Conservation (phyloP, 208 protist genomes). For the Trypanosoma vivax region DNA sequence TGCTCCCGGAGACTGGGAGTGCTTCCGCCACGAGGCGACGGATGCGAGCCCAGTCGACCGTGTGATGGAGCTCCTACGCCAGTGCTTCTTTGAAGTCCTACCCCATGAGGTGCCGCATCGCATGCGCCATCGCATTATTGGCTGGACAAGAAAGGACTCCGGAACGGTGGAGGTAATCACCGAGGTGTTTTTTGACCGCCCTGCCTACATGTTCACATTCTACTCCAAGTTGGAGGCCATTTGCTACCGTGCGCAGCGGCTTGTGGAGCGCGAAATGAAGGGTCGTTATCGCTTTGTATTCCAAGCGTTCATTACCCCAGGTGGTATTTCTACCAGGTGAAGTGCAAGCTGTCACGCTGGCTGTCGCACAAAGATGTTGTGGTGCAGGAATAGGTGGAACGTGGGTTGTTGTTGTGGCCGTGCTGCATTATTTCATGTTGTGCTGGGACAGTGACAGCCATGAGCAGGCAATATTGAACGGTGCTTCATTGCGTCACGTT, state of each 20-base stretch:
- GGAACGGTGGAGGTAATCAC: constrained; percentile 82
- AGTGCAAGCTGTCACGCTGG: too few species aligned
- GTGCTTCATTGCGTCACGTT: too few species aligned
- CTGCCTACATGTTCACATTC: constrained; percentile 89
- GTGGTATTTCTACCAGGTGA: constrained; percentile 42
- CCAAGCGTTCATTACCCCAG: constrained; percentile 80
- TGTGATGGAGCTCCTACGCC: constrained; percentile 74
- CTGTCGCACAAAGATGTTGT: too few species aligned
- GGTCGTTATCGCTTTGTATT: constrained; percentile 79
- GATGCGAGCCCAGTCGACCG: constrained; percentile 62
- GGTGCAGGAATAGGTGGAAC: too few species aligned
- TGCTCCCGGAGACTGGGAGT: constrained; percentile 61
- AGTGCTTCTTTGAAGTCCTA: constrained; percentile 77
- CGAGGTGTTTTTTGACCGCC: constrained; percentile 85
- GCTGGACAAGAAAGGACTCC: constrained; percentile 78
- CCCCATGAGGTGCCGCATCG: constrained; percentile 83
- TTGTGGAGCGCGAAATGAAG: constrained; percentile 56
- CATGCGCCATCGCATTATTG: constrained; percentile 79
- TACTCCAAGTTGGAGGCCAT: constrained; percentile 83
- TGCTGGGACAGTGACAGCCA: too few species aligned
- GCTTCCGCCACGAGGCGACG: constrained; percentile 56
- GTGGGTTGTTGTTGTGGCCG: too few species aligned
- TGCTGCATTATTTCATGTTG: too few species aligned
- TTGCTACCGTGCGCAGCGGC: constrained; percentile 56
- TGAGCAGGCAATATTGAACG: too few species aligned